These are phyloP conservation scores for Pyrenochaeta sp. DNA, from an alignment of 2,329 filamentous ascomycete species.

Conservation along the genomic window DNA sequence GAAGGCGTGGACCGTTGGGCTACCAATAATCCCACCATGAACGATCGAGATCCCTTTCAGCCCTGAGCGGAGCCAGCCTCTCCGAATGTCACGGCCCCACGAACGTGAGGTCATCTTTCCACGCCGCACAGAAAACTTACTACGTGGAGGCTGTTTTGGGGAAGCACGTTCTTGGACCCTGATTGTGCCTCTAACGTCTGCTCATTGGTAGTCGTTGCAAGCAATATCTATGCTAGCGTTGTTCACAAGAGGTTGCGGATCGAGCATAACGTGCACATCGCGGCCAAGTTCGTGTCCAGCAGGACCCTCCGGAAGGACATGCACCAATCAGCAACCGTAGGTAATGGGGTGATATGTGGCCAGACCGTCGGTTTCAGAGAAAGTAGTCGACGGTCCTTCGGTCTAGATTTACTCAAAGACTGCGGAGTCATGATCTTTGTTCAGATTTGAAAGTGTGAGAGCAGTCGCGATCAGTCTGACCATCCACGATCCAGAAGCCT, in stretches of 20 bases:
- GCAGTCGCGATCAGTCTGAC: too few species aligned
- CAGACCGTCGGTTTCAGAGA: too few species aligned
- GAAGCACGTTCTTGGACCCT: constrained; percentile 11
- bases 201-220: constrained; percentile 4
- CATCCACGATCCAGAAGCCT: too few species aligned
- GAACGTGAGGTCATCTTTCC: constrained; percentile 11
- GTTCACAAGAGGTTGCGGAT: constrained; percentile 8
- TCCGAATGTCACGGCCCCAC: background rate
- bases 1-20: constrained; percentile 11
- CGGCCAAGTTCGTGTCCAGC: constrained; percentile 13
- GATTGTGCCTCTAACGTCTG: constrained; percentile 1
- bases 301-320: constrained; percentile 12
- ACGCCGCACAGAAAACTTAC: background rate
- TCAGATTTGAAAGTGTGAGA: too few species aligned
- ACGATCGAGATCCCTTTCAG: constrained; percentile 16
- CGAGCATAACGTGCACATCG: constrained; percentile 27
- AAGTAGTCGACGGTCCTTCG: too few species aligned
- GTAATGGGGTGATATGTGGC: constrained; percentile 31
- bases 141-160: background rate
- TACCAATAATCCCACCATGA: too few species aligned
- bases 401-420: too few species aligned
- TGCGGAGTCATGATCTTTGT: too few species aligned
- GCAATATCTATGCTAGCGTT: constrained; percentile 5
- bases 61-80: background rate
- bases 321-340: constrained; percentile 6